phyloP scores from a whole-genome alignment of 2,329 filamentous ascomycete species.

The Chaetothyriales sp. region DNA sequence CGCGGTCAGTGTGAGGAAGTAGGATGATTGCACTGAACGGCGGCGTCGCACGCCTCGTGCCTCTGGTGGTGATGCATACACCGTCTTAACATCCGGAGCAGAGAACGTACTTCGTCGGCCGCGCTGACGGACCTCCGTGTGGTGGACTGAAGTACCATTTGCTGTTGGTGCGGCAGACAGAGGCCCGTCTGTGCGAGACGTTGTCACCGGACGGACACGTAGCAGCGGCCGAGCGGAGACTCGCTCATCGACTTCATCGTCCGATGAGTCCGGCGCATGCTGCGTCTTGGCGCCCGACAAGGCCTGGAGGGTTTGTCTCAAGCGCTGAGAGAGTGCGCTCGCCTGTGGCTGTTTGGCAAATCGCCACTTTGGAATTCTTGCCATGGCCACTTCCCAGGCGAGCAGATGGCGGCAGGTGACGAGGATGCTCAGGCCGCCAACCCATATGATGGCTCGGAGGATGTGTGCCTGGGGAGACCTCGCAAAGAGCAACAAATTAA shows the following conservation, averaged over 20 bases:
- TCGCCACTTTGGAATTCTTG: constrained; percentile 81
- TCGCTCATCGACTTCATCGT: constrained; percentile 1
- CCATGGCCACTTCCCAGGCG: constrained; percentile 70
- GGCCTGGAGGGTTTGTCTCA: not conserved
- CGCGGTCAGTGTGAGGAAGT: constrained; percentile 65
- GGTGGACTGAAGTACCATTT: not conserved
- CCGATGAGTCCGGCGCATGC: not conserved
- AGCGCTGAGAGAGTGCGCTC: not conserved
- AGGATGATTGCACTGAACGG: constrained; percentile 26
- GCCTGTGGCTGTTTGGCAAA: constrained; percentile 38
- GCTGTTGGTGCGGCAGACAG: not conserved
- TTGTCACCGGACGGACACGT: not conserved
- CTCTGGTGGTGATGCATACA: not conserved
- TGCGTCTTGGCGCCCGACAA: constrained; percentile 1
- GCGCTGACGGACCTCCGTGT: not conserved
- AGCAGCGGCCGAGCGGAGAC: not conserved
- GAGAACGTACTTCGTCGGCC: constrained; percentile 11
- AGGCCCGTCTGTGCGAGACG: not conserved
- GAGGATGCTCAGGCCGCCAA: constrained; percentile 64
- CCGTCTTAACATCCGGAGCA: constrained; percentile 40
- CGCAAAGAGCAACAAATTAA: constrained; percentile 68
- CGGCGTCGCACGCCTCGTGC: constrained; percentile 30
- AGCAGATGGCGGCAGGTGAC: constrained; percentile 61
- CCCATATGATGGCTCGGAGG: constrained; percentile 72
- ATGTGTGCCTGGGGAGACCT: constrained; percentile 71